Evolutionary conservation across 2,329 filamentous ascomycete genomes (phyloP).

Genomic region (Trichoderma koningii): DNA sequence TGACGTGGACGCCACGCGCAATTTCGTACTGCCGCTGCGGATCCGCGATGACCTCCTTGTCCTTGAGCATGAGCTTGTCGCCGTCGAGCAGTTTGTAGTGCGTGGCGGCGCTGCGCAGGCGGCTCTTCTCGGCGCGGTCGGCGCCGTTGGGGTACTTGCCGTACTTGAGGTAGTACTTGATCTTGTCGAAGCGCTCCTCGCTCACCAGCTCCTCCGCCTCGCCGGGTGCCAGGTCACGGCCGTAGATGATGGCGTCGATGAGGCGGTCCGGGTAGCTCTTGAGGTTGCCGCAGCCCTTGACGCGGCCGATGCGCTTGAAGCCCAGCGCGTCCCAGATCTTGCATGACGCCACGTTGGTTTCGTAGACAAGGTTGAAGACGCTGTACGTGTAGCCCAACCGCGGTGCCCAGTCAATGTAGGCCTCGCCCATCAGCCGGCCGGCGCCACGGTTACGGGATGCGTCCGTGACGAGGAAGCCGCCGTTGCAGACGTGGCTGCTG

Average conservation of each 20-base stretch:
- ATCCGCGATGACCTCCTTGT: constrained; percentile 94
- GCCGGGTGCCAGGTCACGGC: constrained; percentile 58
- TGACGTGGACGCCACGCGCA: constrained; percentile 72
- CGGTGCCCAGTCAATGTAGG: constrained; percentile 76
- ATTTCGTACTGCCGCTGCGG: constrained; percentile 89
- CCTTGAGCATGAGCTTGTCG: constrained; percentile 92
- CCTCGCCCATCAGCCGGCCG: constrained; percentile 73
- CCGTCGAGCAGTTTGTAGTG: constrained; percentile 84
- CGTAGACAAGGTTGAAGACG: constrained; percentile 92
- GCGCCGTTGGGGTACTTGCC: constrained; percentile 90
- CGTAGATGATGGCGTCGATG: constrained; percentile 78
- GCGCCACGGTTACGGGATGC: constrained; percentile 73
- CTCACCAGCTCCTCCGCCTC: constrained; percentile 82
- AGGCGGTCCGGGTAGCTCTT: constrained; percentile 68
- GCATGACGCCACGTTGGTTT: constrained; percentile 87
- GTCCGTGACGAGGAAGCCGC: constrained; percentile 74
- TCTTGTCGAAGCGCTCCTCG: constrained; percentile 98
- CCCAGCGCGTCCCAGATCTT: constrained; percentile 90
- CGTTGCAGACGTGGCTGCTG: constrained; percentile 90
- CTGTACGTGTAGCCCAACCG: constrained; percentile 86
- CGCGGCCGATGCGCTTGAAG: constrained; percentile 87
- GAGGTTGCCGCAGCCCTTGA: constrained; percentile 71
- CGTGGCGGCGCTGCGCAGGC: constrained; percentile 87
- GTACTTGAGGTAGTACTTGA: constrained; percentile 94
- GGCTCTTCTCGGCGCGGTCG: constrained; percentile 92